phyloP scores from a whole-genome alignment of 495 filamentous ascomycete species.

The Penicillium turbatum region DNA sequence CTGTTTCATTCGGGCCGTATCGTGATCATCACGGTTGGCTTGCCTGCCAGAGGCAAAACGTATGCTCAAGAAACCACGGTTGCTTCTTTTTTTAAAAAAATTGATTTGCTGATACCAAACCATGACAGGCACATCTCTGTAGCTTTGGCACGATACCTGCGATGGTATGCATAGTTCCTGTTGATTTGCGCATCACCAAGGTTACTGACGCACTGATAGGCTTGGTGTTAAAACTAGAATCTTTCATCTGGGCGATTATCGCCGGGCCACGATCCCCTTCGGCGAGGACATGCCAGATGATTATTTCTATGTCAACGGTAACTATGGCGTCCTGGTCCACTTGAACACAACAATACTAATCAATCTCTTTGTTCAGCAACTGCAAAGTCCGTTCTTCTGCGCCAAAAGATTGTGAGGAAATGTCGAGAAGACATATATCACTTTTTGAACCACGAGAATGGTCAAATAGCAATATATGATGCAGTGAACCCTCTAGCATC shows the following conservation, averaged over 20 bases:
- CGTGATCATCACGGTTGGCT: slow-evolving; percentile 92
- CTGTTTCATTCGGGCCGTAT: slow-evolving; percentile 97
- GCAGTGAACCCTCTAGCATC: slow-evolving; percentile 89
- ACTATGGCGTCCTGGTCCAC: slow-evolving; percentile 7
- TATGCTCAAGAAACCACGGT: slow-evolving; percentile 35
- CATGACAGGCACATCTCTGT: slow-evolving; percentile 80
- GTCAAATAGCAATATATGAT: slow-evolving; percentile 98
- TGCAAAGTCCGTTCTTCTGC: slow-evolving; percentile 76
- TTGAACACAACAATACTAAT: slow-evolving; percentile 3
- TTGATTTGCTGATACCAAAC: slow-evolving; percentile 9
- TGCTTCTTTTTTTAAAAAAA: not conserved
- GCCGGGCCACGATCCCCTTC: slow-evolving; percentile 80
- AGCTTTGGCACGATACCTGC: slow-evolving; percentile 87
- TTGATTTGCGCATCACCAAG: not conserved
- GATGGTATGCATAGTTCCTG: slow-evolving; percentile 60
- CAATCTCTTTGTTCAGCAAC: slow-evolving; percentile 50
- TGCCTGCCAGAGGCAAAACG: slow-evolving; percentile 96
- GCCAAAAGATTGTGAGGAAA: slow-evolving; percentile 95
- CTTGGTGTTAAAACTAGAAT: slow-evolving; percentile 96
- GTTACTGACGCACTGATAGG: slow-evolving; percentile 44
- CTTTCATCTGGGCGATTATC: slow-evolving; percentile 96
- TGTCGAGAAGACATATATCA: slow-evolving; percentile 96
- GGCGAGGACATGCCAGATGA: slow-evolving; percentile 89
- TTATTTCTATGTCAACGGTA: slow-evolving; percentile 93
- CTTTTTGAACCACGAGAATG: slow-evolving; percentile 94